Evolutionary conservation across 768 basidiomycete genomes (phyloP), one percentile per base, ranked within the genome.

Genomic region (Tremella fuciformis): DNA sequence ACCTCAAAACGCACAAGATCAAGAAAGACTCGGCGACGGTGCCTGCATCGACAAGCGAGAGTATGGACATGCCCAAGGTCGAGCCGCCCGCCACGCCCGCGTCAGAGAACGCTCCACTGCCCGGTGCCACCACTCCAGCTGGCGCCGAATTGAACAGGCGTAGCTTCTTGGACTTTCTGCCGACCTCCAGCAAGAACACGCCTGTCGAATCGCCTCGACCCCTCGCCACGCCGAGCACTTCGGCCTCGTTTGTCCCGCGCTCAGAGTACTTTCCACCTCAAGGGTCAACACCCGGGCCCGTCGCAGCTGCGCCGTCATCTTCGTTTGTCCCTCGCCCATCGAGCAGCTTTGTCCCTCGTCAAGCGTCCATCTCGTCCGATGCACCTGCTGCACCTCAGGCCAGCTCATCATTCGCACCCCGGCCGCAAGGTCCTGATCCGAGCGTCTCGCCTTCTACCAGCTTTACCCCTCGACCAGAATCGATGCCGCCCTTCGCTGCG

Each of bases 1-100:
- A 64, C 34, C 52, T 73, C 16, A 67, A 67, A 34, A 64, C 41
- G 18, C 56, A 62, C 47, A 69, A 66, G 48, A 51, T 72, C 41
- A 39, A 62, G 34, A 69, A 67, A 55, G 67, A 69, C 29, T 46
- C 11, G 40, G 44, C 44, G 50, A 24, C 59, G 37, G 54, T 6
- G 8, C 37, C 53, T 24, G 29, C 16, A 18, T 3, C 44, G 34
- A 13, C 24, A 21, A 16, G 1, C 2, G 42, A 16, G 4, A 47
- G 16, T 37, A n/a, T n/a, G n/a, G 11, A 24, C n/a, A 24, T 7
- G 18, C 19, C 13, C 25, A 50, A 40, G 16, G 50, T 41, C 4
- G 58, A 22, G 18, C 37, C 26, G 16, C 22, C 48, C 13, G 48
- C 47, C 18, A 40, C 54, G n/a, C 46, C 19, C 25, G 7, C 37